Conservation (phyloP, 2,329 filamentous ascomycete species). For the Aspergillus novofumigatus region DNA sequence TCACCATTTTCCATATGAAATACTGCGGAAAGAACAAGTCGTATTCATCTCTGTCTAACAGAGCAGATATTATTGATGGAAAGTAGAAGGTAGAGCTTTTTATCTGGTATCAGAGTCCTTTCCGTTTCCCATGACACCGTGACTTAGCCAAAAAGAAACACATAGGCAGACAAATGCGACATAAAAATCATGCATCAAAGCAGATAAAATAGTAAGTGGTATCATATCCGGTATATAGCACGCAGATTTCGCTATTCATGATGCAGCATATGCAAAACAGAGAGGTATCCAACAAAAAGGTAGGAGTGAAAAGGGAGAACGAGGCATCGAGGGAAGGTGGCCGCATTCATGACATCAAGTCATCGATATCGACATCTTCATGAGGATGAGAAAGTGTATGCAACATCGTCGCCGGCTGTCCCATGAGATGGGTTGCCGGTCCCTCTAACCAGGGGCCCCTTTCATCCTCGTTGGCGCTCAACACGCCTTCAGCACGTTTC, state of each 20-base stretch:
- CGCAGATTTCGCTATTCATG: slow-evolving; percentile 14
- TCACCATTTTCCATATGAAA: neutral
- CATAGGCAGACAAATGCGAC: slow-evolving; percentile 2
- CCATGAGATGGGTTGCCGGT: slow-evolving; percentile 28
- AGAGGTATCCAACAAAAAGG: slow-evolving; percentile 4
- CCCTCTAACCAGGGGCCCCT: slow-evolving; percentile 70
- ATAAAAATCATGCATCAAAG: neutral
- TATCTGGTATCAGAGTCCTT: neutral
- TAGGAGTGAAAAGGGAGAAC: slow-evolving; percentile 5
- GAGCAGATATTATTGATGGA: neutral
- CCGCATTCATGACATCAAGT: slow-evolving; percentile 25
- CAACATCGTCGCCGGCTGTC: slow-evolving; percentile 29
- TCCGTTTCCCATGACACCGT: neutral
- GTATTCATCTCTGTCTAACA: neutral
- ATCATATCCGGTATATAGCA: slow-evolving; percentile 16
- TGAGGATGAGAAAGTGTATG: slow-evolving; percentile 25
- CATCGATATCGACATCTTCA: slow-evolving; percentile 34
- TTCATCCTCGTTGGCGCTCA: slow-evolving; percentile 75
- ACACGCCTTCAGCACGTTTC: slow-evolving; percentile 80
- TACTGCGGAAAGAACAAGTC: neutral
- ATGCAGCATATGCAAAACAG: slow-evolving; percentile 18
- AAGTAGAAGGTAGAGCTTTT: neutral
- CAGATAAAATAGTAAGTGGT: slow-evolving; percentile 12
- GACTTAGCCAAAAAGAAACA: neutral
- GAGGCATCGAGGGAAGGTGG: slow-evolving; percentile 5